A percentile compares a stretch with the other conserved stretches of the same genome.
Evolutionary conservation across 2,329 filamentous ascomycete genomes (phyloP).

Genomic region (Paramyrothecium sp.): DNA sequence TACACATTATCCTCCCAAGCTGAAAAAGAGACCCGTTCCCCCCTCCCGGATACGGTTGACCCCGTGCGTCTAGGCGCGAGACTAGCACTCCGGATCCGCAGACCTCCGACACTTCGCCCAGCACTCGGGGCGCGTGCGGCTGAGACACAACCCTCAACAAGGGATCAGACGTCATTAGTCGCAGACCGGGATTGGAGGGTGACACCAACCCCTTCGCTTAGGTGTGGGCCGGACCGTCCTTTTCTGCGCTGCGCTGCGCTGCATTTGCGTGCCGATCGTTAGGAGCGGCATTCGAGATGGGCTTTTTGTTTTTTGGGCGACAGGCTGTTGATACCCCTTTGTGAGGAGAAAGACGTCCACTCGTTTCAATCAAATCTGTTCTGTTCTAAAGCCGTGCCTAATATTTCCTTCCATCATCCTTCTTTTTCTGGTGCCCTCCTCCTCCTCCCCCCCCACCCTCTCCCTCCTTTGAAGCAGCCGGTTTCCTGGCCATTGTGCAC

Average conservation of each 20-base stretch:
- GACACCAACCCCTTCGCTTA: not conserved
- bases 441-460: too few relatives aligned
- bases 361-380: not conserved
- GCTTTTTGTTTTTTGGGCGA: not conserved
- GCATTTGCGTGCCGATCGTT: too few relatives aligned
- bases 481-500: too few relatives aligned
- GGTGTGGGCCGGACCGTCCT: not conserved
- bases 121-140: not conserved
- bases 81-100: not conserved
- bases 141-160: not conserved
- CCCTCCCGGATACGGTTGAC: too few relatives aligned
- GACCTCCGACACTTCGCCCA: not conserved
- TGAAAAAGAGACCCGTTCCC: too few relatives aligned
- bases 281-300: too few relatives aligned
- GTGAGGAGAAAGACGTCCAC: not conserved
- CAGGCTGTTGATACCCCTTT: not conserved
- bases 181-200: not conserved
- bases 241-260: too few relatives aligned
- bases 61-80: not conserved
- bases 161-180: not conserved
- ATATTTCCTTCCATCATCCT: not conserved
- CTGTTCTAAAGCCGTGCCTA: not conserved
- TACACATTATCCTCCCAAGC: too few relatives aligned
- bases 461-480: too few relatives aligned
- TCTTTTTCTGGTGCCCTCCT: not conserved